These are phyloP conservation scores for Cryptococcus sp. DNA, from an alignment of 1,284 basidiomycete genomes.

Conservation along the genomic window DNA sequence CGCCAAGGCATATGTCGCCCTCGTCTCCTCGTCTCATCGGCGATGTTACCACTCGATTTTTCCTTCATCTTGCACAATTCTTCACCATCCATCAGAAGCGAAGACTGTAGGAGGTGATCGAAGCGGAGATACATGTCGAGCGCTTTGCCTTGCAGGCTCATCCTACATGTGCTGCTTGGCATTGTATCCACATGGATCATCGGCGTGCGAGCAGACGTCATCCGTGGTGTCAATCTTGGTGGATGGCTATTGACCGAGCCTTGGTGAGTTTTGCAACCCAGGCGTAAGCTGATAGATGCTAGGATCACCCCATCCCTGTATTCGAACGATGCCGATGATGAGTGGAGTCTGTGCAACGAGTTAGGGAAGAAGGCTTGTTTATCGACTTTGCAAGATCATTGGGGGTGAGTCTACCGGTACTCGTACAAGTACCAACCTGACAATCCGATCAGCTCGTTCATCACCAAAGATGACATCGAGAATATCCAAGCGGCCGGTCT, in stretches of 20 bases:
- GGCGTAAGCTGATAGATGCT: slow-evolving; percentile 32
- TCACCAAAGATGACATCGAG: slow-evolving; percentile 34
- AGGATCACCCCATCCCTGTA: slow-evolving; percentile 53
- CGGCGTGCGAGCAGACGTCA: slow-evolving; percentile 4
- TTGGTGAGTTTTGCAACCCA: slow-evolving; percentile 29
- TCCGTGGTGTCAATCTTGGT: slow-evolving; percentile 49
- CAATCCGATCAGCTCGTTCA: slow-evolving; percentile 35
- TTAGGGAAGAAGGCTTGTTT: slow-evolving; percentile 60
- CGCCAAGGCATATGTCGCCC: too few species aligned
- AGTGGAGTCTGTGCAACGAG: slow-evolving; percentile 63
- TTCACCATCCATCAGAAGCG: too few species aligned
- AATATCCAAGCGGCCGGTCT: slow-evolving; percentile 39
- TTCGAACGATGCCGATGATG: slow-evolving; percentile 42
- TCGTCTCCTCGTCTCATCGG: too few species aligned
- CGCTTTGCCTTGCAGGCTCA: too few species aligned
- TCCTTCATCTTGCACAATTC: too few species aligned
- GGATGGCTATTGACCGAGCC: slow-evolving; percentile 33
- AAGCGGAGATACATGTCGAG: too few species aligned
- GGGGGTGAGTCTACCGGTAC: slow-evolving; percentile 58
- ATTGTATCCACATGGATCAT: too few species aligned
- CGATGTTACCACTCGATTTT: too few species aligned
- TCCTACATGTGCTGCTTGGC: too few species aligned
- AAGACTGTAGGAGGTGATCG: too few species aligned
- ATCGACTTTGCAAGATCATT: slow-evolving; percentile 71
- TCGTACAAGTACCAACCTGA: neutral